Evolutionary conservation across 176 grass and related monocot species (phyloP).

Genomic region (Avena sativa): DNA sequence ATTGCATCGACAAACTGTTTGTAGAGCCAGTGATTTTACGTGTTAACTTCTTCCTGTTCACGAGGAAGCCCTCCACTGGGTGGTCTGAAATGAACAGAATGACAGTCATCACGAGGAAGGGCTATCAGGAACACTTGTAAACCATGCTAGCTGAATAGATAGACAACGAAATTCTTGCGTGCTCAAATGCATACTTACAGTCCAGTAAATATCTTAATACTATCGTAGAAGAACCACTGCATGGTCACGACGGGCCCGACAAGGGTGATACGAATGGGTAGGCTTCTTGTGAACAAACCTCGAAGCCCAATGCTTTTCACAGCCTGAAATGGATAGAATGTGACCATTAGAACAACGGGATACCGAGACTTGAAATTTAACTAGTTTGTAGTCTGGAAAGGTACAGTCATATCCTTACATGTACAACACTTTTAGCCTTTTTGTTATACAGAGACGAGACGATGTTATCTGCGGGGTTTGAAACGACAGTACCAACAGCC

Average conservation of each 20-base stretch:
- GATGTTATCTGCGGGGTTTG: conserved; percentile 97
- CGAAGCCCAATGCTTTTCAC: conserved; percentile 76
- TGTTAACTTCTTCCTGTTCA: conserved; percentile 68
- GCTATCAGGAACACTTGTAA: background rate
- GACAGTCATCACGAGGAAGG: conserved; percentile 2
- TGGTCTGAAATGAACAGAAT: conserved; percentile 73
- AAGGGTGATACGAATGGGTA: conserved; percentile 82
- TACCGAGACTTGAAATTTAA: background rate
- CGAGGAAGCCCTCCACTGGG: conserved; percentile 73
- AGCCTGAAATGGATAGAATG: conserved; percentile 58
- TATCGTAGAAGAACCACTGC: conserved; percentile 99
- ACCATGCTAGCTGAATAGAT: conserved; percentile 9
- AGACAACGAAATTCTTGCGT: background rate
- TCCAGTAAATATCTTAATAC: conserved; percentile 87
- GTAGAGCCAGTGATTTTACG: conserved; percentile 25
- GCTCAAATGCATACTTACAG: conserved; percentile 68
- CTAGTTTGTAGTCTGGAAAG: background rate
- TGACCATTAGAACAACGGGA: conserved; percentile 29
- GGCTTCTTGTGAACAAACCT: conserved; percentile 90
- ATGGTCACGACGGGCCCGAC: conserved; percentile 87
- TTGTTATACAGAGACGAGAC: conserved; percentile 94
- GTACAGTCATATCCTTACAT: conserved; percentile 52
- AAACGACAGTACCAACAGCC: conserved; percentile 86
- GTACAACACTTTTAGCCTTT: conserved; percentile 71
- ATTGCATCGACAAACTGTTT: background rate